These are phyloP conservation scores for Penicillium aurantiogriseum DNA, from an alignment of 2,329 filamentous ascomycete species.

Conservation along the genomic window DNA sequence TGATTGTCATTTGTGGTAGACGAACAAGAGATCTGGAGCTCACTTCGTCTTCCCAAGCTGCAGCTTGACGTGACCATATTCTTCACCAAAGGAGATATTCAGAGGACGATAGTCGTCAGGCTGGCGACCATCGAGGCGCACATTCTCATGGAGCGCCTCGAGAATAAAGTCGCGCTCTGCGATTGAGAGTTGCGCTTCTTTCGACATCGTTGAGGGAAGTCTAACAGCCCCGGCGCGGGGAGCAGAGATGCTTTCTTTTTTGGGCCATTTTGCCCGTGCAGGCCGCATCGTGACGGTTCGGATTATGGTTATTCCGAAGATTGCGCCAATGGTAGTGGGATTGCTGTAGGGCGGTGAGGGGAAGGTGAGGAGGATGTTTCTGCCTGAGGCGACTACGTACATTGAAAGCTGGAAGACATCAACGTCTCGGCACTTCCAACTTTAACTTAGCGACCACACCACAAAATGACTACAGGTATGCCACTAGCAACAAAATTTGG, in stretches of 20 bases:
- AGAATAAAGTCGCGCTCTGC: constrained; percentile 85
- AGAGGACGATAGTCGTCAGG: constrained; percentile 78
- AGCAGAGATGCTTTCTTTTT: constrained; percentile 16
- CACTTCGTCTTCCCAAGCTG: constrained; percentile 87
- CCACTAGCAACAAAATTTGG: background rate
- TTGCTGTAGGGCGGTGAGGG: background rate
- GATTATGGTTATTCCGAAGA: background rate
- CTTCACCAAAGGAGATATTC: constrained; percentile 78
- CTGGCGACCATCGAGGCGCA: constrained; percentile 79
- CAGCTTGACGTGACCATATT: constrained; percentile 87
- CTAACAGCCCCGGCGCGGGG: constrained; percentile 23
- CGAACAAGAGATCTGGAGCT: constrained; percentile 14
- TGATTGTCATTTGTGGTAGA: background rate
- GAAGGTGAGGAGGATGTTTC: constrained; percentile 4
- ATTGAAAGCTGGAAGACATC: background rate
- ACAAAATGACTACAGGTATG: constrained; percentile 46
- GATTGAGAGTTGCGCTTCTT: constrained; percentile 84
- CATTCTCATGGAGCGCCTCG: constrained; percentile 74
- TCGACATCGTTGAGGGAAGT: constrained; percentile 64
- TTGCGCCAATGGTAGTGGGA: background rate
- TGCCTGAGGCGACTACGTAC: constrained; percentile 4
- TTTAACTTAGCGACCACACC: background rate
- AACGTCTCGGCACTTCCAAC: background rate
- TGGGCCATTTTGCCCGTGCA: constrained; percentile 21
- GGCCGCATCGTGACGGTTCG: constrained; percentile 13